phyloP scores from a whole-genome alignment of 768 basidiomycete genomes.

The Ramaria sp. region DNA sequence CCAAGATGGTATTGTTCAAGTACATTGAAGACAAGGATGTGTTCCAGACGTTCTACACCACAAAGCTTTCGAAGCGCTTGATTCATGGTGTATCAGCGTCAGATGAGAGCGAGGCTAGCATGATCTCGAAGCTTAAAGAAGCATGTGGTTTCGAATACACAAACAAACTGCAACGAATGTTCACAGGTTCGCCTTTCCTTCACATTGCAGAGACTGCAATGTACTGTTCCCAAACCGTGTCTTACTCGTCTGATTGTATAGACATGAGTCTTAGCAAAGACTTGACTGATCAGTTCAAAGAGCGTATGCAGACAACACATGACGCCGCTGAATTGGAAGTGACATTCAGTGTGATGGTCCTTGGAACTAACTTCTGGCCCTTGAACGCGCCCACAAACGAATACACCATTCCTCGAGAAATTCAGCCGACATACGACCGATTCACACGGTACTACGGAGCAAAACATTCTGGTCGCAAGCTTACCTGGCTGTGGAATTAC shows the following conservation, averaged over 20 bases:
- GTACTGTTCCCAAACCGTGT: background rate
- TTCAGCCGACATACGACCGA: slow-evolving; percentile 77
- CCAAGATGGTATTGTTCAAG: slow-evolving; percentile 93
- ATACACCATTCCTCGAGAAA: slow-evolving; percentile 82
- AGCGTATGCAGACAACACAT: slow-evolving; percentile 80
- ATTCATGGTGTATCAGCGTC: slow-evolving; percentile 87
- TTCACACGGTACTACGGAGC: slow-evolving; percentile 90
- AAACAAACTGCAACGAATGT: slow-evolving; percentile 93
- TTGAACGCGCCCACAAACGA: slow-evolving; percentile 74
- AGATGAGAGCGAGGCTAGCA: slow-evolving; percentile 92
- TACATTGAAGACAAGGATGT: slow-evolving; percentile 99
- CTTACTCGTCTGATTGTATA: slow-evolving; percentile 19
- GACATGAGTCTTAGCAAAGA: slow-evolving; percentile 96
- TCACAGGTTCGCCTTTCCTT: slow-evolving; percentile 52
- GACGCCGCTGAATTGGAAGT: slow-evolving; percentile 65
- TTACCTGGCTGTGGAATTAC: slow-evolving; percentile 98
- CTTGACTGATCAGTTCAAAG: slow-evolving; percentile 89
- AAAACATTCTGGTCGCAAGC: slow-evolving; percentile 88
- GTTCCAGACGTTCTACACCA: slow-evolving; percentile 96
- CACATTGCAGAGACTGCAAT: background rate
- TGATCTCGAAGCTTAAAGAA: slow-evolving; percentile 97
- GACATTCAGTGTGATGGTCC: slow-evolving; percentile 87
- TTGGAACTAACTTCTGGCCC: slow-evolving; percentile 96
- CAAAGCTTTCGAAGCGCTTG: slow-evolving; percentile 85
- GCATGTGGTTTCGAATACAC: slow-evolving; percentile 96